These are phyloP conservation scores for Paraphoma chrysanthemicola DNA, from an alignment of 2,329 filamentous ascomycete species.

Conservation along the genomic window DNA sequence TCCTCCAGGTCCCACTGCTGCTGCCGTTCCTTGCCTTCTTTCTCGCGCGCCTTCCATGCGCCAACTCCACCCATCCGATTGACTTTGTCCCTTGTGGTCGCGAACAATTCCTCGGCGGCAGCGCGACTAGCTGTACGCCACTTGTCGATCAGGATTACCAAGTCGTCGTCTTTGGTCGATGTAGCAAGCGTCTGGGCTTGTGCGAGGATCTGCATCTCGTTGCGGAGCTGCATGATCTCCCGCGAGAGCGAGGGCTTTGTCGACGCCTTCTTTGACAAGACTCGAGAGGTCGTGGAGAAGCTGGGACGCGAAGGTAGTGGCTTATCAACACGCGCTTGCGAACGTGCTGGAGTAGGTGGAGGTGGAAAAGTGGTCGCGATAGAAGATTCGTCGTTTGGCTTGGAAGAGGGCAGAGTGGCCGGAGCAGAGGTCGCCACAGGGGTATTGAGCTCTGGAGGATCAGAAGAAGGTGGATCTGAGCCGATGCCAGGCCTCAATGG, in stretches of 20 bases:
- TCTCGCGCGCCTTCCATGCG: slow-evolving; percentile 57
- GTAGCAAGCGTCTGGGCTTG: slow-evolving; percentile 50
- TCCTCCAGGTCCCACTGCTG: slow-evolving; percentile 48
- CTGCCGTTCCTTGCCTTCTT: slow-evolving; percentile 41
- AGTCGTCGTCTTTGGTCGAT: slow-evolving; percentile 58
- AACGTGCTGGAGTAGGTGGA: slow-evolving; percentile 7
- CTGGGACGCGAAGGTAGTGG: slow-evolving; percentile 18
- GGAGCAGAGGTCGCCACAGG: background rate
- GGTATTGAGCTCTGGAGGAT: slow-evolving; percentile 23
- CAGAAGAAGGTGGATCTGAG: slow-evolving; percentile 33
- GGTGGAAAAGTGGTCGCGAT: background rate
- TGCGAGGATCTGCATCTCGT: slow-evolving; percentile 49
- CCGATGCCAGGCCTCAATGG: slow-evolving; percentile 39
- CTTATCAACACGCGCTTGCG: slow-evolving; percentile 14
- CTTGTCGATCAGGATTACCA: slow-evolving; percentile 63
- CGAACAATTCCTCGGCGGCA: slow-evolving; percentile 73
- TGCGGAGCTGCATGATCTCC: slow-evolving; percentile 43
- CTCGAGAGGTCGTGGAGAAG: slow-evolving; percentile 15
- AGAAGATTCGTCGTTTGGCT: background rate
- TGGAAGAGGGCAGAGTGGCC: background rate
- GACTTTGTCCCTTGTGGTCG: slow-evolving; percentile 64
- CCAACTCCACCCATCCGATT: slow-evolving; percentile 68
- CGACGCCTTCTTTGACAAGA: slow-evolving; percentile 15
- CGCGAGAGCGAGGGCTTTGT: slow-evolving; percentile 36
- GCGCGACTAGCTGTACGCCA: slow-evolving; percentile 68